Conservation (phyloP, 306 rosid genomes). For the Nissolia schottii region DNA sequence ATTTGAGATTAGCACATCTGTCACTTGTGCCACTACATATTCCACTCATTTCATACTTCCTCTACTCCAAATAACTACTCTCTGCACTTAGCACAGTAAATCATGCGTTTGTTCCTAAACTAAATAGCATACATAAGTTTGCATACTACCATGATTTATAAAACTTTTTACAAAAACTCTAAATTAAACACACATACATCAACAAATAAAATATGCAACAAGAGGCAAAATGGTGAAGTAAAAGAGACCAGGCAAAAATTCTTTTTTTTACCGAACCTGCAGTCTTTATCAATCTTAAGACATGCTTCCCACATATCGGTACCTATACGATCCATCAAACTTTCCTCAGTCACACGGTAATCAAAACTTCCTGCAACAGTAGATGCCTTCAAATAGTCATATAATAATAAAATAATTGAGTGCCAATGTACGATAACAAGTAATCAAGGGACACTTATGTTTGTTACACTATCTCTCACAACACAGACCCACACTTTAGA, state of each 20-base stretch:
- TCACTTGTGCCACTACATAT: no score
- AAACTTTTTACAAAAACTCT: background rate
- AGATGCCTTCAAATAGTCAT: slow-evolving; percentile 9
- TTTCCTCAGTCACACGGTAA: slow-evolving; percentile 64
- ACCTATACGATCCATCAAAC: slow-evolving; percentile 64
- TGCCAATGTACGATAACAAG: background rate
- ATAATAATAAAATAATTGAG: background rate
- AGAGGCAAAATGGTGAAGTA: background rate
- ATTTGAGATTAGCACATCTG: no score
- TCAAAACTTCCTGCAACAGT: slow-evolving; percentile 38
- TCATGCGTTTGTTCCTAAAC: background rate
- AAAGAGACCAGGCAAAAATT: background rate
- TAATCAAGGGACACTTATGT: background rate
- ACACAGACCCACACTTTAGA: background rate
- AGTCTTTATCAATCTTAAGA: slow-evolving; percentile 64
- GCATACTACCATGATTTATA: background rate
- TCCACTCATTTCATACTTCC: no score
- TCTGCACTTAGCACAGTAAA: background rate
- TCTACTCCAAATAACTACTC: background rate
- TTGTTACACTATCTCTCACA: background rate
- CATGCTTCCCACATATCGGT: slow-evolving; percentile 74
- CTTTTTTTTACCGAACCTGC: slow-evolving; percentile 52
- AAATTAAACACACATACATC: background rate
- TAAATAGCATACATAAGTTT: background rate
- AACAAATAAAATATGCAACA: slow-evolving; percentile 4